These are phyloP conservation scores for Fusarium albosuccineum DNA, from an alignment of 2,329 filamentous ascomycete genomes.

Conservation along the genomic window DNA sequence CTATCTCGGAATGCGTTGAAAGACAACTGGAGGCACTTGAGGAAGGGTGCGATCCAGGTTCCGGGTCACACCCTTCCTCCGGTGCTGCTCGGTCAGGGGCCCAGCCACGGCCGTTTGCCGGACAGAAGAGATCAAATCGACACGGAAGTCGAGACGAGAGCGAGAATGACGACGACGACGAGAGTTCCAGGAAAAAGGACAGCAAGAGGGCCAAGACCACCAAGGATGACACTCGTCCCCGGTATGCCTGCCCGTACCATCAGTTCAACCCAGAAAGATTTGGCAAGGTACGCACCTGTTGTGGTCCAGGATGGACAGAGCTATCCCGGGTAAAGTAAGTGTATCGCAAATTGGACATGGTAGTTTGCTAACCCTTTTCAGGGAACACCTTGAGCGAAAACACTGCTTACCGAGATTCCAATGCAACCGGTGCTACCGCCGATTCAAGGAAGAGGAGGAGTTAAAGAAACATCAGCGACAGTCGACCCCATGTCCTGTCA, in stretches of 20 bases:
- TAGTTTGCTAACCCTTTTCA: conserved; percentile 3
- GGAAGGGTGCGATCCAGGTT: conserved; percentile 30
- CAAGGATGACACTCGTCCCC: conserved; percentile 45
- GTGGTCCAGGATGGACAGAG: conserved; percentile 41
- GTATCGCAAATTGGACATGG: not conserved
- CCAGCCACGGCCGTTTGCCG: conserved; percentile 11
- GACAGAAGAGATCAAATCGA: conserved; percentile 35
- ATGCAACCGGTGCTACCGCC: conserved; percentile 37
- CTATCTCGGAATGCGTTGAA: conserved; percentile 29
- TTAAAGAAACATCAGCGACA: conserved; percentile 41
- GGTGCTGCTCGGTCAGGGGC: conserved; percentile 30
- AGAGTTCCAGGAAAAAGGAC: conserved; percentile 47
- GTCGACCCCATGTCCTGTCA: conserved; percentile 33
- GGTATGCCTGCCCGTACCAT: conserved; percentile 54
- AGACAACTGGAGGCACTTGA: conserved; percentile 39
- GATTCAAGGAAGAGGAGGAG: conserved; percentile 35
- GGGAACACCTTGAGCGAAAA: conserved; percentile 43
- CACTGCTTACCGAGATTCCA: conserved; percentile 39
- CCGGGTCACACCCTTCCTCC: conserved; percentile 32
- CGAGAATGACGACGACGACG: conserved; percentile 46
- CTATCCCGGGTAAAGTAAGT: conserved; percentile 45
- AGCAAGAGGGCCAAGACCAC: conserved; percentile 55
- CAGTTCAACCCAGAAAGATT: conserved; percentile 50
- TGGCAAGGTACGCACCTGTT: conserved; percentile 39
- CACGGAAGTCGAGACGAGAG: conserved; percentile 44